phyloP scores from a whole-genome alignment of 768 basidiomycete genomes.

The Boletus subcaerulescens region DNA sequence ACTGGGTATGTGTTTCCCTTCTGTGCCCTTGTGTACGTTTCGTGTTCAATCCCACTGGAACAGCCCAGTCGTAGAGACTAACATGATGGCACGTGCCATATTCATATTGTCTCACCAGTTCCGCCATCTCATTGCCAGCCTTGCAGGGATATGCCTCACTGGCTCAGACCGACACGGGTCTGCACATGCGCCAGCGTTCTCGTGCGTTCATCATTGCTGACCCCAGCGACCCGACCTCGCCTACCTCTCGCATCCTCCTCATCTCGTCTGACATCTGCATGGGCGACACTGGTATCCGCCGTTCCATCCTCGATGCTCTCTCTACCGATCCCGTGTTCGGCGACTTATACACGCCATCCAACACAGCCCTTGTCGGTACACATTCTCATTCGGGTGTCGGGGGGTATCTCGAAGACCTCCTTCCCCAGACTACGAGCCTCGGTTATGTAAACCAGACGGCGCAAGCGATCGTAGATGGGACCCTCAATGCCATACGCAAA shows the following conservation, averaged over 20 bases:
- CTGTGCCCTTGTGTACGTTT: neutral
- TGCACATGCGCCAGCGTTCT: conserved; percentile 77
- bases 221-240: conserved; percentile 28
- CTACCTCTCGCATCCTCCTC: conserved; percentile 64
- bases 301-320: conserved; percentile 60
- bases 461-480: conserved; percentile 68
- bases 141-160: conserved; percentile 64
- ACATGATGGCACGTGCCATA: conserved; percentile 61
- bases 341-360: conserved; percentile 63
- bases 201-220: conserved; percentile 73
- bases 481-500: conserved; percentile 62
- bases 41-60: neutral
- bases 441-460: conserved; percentile 73
- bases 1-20: conserved; percentile 51
- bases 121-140: neutral
- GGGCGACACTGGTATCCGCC: conserved; percentile 75
- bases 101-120: neutral
- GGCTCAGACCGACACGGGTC: conserved; percentile 65
- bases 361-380: conserved; percentile 73
- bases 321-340: conserved; percentile 48
- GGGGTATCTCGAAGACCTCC: conserved; percentile 74
- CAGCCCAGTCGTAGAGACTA: conserved; percentile 77
- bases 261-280: conserved; percentile 84
- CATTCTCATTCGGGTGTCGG: conserved; percentile 78
- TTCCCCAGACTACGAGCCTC: conserved; percentile 71